Evolutionary conservation across 805 yeast genomes (phyloP).

Genomic region (Candida dajiaensis): DNA sequence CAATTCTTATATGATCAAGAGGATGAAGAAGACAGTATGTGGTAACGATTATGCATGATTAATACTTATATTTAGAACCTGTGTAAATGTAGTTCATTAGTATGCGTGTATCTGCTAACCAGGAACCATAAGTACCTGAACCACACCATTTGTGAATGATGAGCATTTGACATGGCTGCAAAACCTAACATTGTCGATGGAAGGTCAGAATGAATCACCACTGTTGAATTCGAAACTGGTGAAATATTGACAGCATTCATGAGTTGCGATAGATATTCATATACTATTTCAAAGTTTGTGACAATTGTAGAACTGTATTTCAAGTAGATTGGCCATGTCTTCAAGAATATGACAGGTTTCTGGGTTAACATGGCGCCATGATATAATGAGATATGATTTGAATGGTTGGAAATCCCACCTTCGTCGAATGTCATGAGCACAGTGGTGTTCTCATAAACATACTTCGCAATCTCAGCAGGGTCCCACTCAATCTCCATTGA

Average conservation of each 20-base stretch:
- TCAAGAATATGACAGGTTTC: constrained; percentile 23
- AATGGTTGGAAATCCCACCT: constrained; percentile 76
- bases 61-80: background rate
- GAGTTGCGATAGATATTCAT: background rate
- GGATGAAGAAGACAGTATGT: constrained; percentile 26
- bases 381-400: constrained; percentile 72
- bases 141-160: constrained; percentile 91
- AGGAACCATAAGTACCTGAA: constrained; percentile 85
- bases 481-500: constrained; percentile 69
- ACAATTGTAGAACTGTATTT: constrained; percentile 43
- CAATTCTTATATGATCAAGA: constrained; percentile 26
- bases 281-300: constrained; percentile 9
- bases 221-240: constrained; percentile 4
- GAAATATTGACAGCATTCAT: background rate
- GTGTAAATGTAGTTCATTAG: constrained; percentile 51
- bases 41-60: constrained; percentile 13
- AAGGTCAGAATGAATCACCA: constrained; percentile 31
- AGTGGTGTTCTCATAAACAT: constrained; percentile 29
- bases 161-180: constrained; percentile 77
- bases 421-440: constrained; percentile 75
- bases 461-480: constrained; percentile 30
- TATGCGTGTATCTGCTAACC: constrained; percentile 68
- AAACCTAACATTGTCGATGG: constrained; percentile 30
- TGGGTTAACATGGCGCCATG: constrained; percentile 31
- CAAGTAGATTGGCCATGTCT: constrained; percentile 28